These are phyloP conservation scores for Ustilago loliicola DNA, from an alignment of 1,284 basidiomycete species.

Conservation along the genomic window DNA sequence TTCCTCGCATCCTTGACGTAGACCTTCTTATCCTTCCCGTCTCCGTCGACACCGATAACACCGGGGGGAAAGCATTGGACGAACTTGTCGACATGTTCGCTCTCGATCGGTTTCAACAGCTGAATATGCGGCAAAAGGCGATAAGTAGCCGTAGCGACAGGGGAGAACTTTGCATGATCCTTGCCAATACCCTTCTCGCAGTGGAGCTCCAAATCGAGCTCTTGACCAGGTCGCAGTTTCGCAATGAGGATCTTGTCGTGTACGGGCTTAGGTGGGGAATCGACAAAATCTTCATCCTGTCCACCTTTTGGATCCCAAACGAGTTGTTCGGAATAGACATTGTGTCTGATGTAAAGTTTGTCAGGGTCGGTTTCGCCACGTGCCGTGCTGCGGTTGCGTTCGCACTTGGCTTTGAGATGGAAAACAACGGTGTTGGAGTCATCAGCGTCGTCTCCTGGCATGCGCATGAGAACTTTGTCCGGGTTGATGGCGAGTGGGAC, in stretches of 20 bases:
- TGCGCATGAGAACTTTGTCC: slow-evolving; percentile 72
- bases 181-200: slow-evolving; percentile 95
- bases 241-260: slow-evolving; percentile 89
- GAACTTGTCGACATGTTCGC: slow-evolving; percentile 80
- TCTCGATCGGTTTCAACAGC: slow-evolving; percentile 79
- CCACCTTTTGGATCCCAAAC: slow-evolving; percentile 88
- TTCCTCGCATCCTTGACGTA: slow-evolving; percentile 78
- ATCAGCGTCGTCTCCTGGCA: slow-evolving; percentile 74
- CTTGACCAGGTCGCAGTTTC: slow-evolving; percentile 92
- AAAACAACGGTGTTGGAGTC: slow-evolving; percentile 96
- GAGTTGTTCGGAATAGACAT: slow-evolving; percentile 83
- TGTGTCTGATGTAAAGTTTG: slow-evolving; percentile 57
- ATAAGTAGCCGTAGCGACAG: slow-evolving; percentile 86
- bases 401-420: slow-evolving; percentile 80
- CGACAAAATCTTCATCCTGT: slow-evolving; percentile 75
- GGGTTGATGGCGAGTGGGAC: slow-evolving; percentile 92
- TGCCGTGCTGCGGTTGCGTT: slow-evolving; percentile 74
- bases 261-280: slow-evolving; percentile 78
- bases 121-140: slow-evolving; percentile 89
- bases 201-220: slow-evolving; percentile 87
- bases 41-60: slow-evolving; percentile 80
- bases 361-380: slow-evolving; percentile 73
- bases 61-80: slow-evolving; percentile 88
- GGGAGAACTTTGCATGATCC: slow-evolving; percentile 96
- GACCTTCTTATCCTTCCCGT: slow-evolving; percentile 77